Conservation (phyloP, 1,284 basidiomycete genomes). For the Leccinum fuscescens region DNA sequence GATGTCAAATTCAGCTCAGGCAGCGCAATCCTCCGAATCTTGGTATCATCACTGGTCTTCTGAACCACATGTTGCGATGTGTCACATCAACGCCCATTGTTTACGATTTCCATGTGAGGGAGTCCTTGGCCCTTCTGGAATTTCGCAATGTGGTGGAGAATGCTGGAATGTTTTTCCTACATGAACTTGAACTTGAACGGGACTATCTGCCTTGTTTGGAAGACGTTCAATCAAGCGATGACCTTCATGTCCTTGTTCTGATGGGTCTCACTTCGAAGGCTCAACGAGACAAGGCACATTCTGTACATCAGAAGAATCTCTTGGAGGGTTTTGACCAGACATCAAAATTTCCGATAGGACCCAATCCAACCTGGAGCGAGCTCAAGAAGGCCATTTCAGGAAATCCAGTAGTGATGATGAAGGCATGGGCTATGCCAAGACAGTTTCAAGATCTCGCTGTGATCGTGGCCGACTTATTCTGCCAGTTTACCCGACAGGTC, state of each 20-base stretch:
- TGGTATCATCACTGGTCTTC: too few relatives aligned
- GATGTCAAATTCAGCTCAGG: background rate
- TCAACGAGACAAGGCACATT: background rate
- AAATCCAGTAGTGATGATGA: constrained; percentile 2
- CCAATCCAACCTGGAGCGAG: constrained; percentile 1
- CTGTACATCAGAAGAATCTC: rapidly evolving
- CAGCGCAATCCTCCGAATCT: too few relatives aligned
- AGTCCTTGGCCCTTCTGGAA: too few relatives aligned
- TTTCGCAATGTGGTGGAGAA: too few relatives aligned
- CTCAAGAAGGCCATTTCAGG: constrained; percentile 1
- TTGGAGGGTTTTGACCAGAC: background rate
- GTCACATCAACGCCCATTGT: too few relatives aligned
- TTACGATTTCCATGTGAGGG: too few relatives aligned
- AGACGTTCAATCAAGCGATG: background rate
- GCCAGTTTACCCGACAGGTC: constrained; percentile 7
- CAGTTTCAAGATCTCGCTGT: background rate
- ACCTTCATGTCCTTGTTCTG: background rate
- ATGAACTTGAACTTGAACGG: too few relatives aligned
- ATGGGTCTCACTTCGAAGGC: constrained; percentile 10
- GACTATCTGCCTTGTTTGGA: background rate
- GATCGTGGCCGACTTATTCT: background rate
- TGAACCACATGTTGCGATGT: too few relatives aligned
- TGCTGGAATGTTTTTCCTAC: too few relatives aligned
- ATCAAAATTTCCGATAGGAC: constrained; percentile 5
- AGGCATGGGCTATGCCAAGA: constrained; percentile 1